Percentiles rank a stretch among this genome's conserved stretches.
phyloP scores from a whole-genome alignment of 1,139 yeast species.

The Candida tropicalis region DNA sequence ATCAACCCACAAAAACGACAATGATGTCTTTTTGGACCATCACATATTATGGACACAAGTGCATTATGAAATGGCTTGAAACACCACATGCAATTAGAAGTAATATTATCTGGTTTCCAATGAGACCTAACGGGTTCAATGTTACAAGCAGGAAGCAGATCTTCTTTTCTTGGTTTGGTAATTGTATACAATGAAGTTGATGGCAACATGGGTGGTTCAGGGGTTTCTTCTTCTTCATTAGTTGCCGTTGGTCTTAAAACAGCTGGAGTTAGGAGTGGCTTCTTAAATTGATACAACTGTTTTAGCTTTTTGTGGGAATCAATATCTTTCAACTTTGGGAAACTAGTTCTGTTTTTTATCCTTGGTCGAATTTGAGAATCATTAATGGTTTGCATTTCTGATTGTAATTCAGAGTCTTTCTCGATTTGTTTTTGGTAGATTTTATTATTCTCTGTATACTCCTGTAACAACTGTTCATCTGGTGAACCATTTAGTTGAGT shows the following conservation, averaged over 20 bases:
- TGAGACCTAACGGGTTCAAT: constrained; percentile 43
- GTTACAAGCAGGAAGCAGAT: not conserved
- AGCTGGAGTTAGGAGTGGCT: constrained; percentile 47
- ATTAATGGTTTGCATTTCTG: not conserved
- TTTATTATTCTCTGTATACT: constrained; percentile 24
- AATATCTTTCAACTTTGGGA: constrained; percentile 17
- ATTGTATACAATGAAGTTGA: constrained; percentile 8
- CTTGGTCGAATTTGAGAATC: constrained; percentile 9
- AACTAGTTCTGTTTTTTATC: constrained; percentile 17
- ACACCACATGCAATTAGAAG: constrained; percentile 47
- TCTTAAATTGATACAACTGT: constrained; percentile 40
- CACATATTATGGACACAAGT: constrained; percentile 16
- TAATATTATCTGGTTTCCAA: constrained; percentile 43
- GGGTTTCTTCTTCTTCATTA: constrained; percentile 8
- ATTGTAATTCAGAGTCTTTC: constrained; percentile 1
- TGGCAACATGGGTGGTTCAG: not conserved
- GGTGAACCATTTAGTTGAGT: constrained; percentile 5
- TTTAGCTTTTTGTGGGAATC: constrained; percentile 12
- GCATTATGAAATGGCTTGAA: constrained; percentile 39
- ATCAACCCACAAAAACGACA: constrained; percentile 48
- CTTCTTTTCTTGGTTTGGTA: not conserved
- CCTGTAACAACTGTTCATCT: constrained; percentile 16
- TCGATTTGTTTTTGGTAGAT: constrained; percentile 19
- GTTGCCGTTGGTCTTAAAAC: constrained; percentile 36
- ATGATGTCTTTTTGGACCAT: constrained; percentile 34